Evolutionary conservation across 2,329 filamentous ascomycete genomes (phyloP), one percentile per base, ranked within the genome.

Genomic region (Fusarium torreyae): DNA sequence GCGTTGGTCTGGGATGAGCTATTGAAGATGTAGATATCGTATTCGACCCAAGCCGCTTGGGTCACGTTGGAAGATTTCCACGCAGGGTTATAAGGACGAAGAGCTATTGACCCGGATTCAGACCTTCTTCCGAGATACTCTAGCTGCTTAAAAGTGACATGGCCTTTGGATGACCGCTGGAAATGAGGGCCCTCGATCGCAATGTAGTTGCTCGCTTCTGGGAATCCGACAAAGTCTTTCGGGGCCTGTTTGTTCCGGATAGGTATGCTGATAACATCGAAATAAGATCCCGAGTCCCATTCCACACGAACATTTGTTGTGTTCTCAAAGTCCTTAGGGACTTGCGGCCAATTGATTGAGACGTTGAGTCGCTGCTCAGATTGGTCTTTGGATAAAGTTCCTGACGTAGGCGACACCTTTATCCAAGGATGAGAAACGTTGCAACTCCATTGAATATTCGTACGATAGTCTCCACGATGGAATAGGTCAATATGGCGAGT

Each of bases 181-280:
- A 63, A 66, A 24, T 70, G 67, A 18, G 64, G 64, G 1, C 43
- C 63, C 18, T 71, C 67, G 46, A 71, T 73, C 9, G 71, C 66
- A 13, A 73, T 64, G 14, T 63, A 15, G 39, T 58, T 57, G 31
- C 52, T 54, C 3, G 59, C 53, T 52, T 73, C 67, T 1, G 68
- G 57, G 28, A 72, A 73, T 3, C 71, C 71, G 5, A 15, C 24
- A 53, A 72, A 73, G 17, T 20, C 68, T 5, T 45, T 20, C 14
- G 51, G 51, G 3, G 26, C 39, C 13, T 38, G 28, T 20, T 36
- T 54, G 9, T 31, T 44, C 10, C 39, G 10, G 2, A 40, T 18
- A 4, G 39, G 39, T 13, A 40, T 18, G 20, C 11, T 20, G 10
- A 40, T 10, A 5, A 22, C 7, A 20, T 40, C 39, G 20, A 40